Conservation (phyloP, 2,329 filamentous ascomycete species). For the Fusarium anguioides region DNA sequence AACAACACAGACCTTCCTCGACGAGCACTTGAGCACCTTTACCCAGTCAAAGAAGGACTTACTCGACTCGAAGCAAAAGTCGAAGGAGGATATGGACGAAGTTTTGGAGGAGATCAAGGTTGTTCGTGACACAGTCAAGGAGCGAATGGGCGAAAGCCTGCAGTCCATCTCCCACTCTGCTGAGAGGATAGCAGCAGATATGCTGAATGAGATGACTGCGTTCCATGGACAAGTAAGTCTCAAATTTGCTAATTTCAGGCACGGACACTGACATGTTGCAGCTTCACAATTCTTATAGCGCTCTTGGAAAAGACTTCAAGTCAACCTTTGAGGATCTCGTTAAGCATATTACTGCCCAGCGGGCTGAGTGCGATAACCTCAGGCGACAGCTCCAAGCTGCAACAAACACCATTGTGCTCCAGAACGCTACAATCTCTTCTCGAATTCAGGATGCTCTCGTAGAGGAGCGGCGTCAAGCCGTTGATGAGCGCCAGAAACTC, state of each 20-base stretch:
- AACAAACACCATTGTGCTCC: constrained; percentile 73
- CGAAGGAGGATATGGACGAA: constrained; percentile 88
- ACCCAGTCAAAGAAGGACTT: constrained; percentile 75
- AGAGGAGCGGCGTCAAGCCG: constrained; percentile 79
- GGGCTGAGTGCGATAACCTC: constrained; percentile 78
- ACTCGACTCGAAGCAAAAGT: constrained; percentile 72
- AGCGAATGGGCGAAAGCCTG: constrained; percentile 84
- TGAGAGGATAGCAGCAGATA: constrained; percentile 88
- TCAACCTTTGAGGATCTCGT: constrained; percentile 83
- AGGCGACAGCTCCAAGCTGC: constrained; percentile 78
- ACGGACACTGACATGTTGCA: constrained; percentile 50
- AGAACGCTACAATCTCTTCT: constrained; percentile 73
- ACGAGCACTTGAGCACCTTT: constrained; percentile 75
- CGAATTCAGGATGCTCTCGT: constrained; percentile 76
- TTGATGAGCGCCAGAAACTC: constrained; percentile 78
- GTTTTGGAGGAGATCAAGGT: constrained; percentile 91
- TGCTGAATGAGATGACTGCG: constrained; percentile 83
- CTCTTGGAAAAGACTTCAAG: constrained; percentile 88
- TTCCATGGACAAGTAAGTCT: constrained; percentile 75
- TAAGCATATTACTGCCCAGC: constrained; percentile 79
- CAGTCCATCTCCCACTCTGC: constrained; percentile 85
- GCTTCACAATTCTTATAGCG: constrained; percentile 85
- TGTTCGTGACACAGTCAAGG: constrained; percentile 89
- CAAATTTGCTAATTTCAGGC: too few species aligned
- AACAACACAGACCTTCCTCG: constrained; percentile 75